Conservation (phyloP, 352 stramenopile genomes). For the Phytophthora boehmeriae region DNA sequence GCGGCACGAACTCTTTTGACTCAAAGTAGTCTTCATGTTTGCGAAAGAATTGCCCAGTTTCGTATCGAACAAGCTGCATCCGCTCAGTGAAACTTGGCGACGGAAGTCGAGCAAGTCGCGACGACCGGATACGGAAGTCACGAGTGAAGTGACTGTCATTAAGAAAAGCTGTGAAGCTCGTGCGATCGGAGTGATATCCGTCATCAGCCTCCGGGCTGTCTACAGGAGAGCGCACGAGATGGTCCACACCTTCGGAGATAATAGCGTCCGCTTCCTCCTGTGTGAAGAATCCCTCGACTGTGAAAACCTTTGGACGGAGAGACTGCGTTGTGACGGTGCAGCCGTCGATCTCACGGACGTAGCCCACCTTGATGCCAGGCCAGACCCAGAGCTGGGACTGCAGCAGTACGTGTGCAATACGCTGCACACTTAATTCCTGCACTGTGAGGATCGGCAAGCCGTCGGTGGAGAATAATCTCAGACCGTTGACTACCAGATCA, state of each 20-base stretch:
- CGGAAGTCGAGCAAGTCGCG: slow-evolving; percentile 53
- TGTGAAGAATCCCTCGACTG: slow-evolving; percentile 66
- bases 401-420: slow-evolving; percentile 70
- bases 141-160: slow-evolving; percentile 69
- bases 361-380: slow-evolving; percentile 72
- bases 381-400: slow-evolving; percentile 81
- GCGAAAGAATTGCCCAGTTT: slow-evolving; percentile 74
- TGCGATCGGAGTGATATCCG: slow-evolving; percentile 66
- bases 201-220: slow-evolving; percentile 60
- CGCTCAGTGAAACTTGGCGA: slow-evolving; percentile 55
- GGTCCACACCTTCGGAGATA: slow-evolving; percentile 51
- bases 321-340: slow-evolving; percentile 66
- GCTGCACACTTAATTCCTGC: slow-evolving; percentile 38
- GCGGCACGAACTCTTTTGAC: slow-evolving; percentile 66
- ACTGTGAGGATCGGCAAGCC: slow-evolving; percentile 49
- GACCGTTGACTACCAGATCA: slow-evolving; percentile 52
- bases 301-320: slow-evolving; percentile 67
- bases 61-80: slow-evolving; percentile 74
- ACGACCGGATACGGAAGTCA: slow-evolving; percentile 56
- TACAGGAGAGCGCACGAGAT: slow-evolving; percentile 60
- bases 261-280: slow-evolving; percentile 61
- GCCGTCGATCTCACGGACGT: slow-evolving; percentile 56
- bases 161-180: slow-evolving; percentile 75
- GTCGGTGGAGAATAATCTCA: slow-evolving; percentile 65
- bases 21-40: slow-evolving; percentile 84